Conservation (phyloP, 345 rosid species). For the Carallia pectinifolia region DNA sequence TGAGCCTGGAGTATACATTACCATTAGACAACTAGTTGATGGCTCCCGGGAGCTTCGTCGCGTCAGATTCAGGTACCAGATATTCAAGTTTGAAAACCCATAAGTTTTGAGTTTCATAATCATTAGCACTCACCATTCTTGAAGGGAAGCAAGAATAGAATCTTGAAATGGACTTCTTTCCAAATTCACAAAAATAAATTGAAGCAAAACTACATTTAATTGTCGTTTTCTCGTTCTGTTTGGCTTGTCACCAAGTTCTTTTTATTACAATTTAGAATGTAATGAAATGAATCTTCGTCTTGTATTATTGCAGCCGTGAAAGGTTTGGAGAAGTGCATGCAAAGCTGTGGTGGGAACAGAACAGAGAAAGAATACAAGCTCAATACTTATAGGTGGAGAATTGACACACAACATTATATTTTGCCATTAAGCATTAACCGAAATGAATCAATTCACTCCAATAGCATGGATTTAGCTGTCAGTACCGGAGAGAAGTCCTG, state of each 20-base stretch:
- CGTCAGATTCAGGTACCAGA: constrained; percentile 86
- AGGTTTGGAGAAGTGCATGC: constrained; percentile 88
- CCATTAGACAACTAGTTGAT: constrained; percentile 79
- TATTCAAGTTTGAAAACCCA: too few relatives aligned
- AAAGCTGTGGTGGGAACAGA: constrained; percentile 98
- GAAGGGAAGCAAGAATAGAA: too few relatives aligned
- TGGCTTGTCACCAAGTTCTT: too few relatives aligned
- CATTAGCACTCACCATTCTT: too few relatives aligned
- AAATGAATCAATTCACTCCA: constrained; percentile 1
- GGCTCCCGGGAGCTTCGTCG: constrained; percentile 97
- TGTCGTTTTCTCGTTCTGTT: neutral
- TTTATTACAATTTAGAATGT: neutral
- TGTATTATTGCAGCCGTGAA: constrained; percentile 64
- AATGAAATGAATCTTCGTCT: neutral
- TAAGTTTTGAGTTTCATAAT: too few relatives aligned
- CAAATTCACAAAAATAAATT: too few relatives aligned
- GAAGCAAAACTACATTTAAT: too few relatives aligned
- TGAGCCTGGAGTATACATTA: constrained; percentile 92
- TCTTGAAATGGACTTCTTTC: too few relatives aligned
- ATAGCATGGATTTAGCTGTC: constrained; percentile 6
- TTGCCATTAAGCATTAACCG: neutral
- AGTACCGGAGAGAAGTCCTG: neutral
- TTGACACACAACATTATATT: neutral
- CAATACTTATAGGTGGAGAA: constrained; percentile 59
- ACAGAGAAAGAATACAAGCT: constrained; percentile 93